Evolutionary conservation across 371 early-diverging fungal species (phyloP), one percentile per base, ranked within the genome.

Genomic region (Coemansia sp.): DNA sequence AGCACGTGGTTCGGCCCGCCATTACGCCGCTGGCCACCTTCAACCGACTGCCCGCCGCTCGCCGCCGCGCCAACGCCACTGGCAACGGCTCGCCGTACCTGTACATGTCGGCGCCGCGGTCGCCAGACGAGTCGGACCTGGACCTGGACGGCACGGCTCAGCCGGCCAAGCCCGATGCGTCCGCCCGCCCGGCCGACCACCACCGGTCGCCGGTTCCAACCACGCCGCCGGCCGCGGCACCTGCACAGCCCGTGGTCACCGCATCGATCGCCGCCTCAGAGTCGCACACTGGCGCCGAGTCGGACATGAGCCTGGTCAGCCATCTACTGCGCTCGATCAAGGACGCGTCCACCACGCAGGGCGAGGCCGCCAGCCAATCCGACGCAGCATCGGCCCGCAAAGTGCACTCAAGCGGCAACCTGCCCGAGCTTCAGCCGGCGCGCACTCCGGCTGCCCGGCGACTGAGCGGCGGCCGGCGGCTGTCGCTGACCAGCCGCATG

Each of bases 41-140:
- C 20, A 76, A 65, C 62, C 68, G 60, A 48, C 61, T 65, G 4
- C 68, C 76, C 2, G 76, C 76, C 5, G 59, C 76, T 1, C 54
- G 68, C n/a, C 66, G 76, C 12, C 75, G 72, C 50, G 71, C 62
- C 33, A 71, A 75, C 43, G 57, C 57, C 45, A 75, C 75, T 11
- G 63, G 66, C 4, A 66, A 61, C 30, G 75, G 75, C 8, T 75
- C 75, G 12, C 75, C 75, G 2, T 75, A 71, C 30, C 45, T 75
- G 63, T 54, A 66, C 63, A 75, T 75, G 75, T 75, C 75, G 12
- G 75, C 75, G n/a, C 75, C 75, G 4, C 66, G 75, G 9, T 75
- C 77, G 10, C 76, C 74, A 1, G 62, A 76, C 41, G 68, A 61
- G 7, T 76, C 76, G 3, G 76, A 76, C 38, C 26, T 64, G 7